A percentile compares a stretch with the other conserved stretches of the same genome.
Conservation (phyloP, 345 rosid genomes). For the Crucihimalaya himalaica region DNA sequence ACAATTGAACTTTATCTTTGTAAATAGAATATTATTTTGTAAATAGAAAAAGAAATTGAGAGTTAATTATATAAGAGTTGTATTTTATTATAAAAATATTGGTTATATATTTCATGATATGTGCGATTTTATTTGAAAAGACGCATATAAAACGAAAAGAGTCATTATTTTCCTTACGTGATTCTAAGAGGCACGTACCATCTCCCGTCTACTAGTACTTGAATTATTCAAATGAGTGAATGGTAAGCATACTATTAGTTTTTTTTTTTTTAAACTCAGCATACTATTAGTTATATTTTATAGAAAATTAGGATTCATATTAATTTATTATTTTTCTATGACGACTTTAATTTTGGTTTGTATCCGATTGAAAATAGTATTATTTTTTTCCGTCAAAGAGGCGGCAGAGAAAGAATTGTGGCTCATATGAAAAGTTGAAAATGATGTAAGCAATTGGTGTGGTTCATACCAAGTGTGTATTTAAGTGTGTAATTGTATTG, state of each 20-base stretch:
- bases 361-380: neutral
- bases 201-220: neutral
- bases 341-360: neutral
- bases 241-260: neutral
- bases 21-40: no score
- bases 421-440: slow-evolving; percentile 7
- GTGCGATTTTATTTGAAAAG: neutral
- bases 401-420: slow-evolving; percentile 22
- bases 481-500: neutral
- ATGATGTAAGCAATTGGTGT: neutral
- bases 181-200: slow-evolving; percentile 13
- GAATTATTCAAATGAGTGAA: slow-evolving; percentile 12
- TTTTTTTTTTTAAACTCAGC: no score
- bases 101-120: neutral
- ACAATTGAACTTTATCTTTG: neutral
- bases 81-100: neutral
- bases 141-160: slow-evolving; percentile 16
- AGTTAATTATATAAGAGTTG: neutral
- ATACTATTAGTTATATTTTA: neutral
- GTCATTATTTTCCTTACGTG: neutral
- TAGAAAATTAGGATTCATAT: neutral
- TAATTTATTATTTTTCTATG: neutral
- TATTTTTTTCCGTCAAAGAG: neutral
- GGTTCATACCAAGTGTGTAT: slow-evolving; percentile 19
- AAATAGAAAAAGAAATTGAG: neutral